Conservation (phyloP, 495 filamentous ascomycete genomes). For the Lasiosphaeriaceae sp. region DNA sequence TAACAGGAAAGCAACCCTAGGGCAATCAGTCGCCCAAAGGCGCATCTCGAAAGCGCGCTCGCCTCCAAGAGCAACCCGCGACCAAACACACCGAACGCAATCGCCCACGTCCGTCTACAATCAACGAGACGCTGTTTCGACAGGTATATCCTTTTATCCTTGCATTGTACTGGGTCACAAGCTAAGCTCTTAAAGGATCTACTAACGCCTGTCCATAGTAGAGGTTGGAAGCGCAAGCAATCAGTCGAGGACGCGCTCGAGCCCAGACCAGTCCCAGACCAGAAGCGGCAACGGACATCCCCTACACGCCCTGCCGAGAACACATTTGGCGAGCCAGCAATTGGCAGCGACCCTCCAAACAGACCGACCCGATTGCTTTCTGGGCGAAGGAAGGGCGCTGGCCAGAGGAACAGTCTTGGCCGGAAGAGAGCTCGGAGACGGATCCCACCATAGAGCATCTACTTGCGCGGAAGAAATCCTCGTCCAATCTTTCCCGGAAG, state of each 20-base stretch:
- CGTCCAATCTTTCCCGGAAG: background rate
- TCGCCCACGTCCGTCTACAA: too few relatives aligned
- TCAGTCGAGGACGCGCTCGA: constrained; percentile 7
- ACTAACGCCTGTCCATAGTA: constrained; percentile 5
- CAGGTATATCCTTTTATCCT: too few relatives aligned
- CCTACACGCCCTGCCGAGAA: too few relatives aligned
- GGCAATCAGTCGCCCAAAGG: constrained; percentile 4
- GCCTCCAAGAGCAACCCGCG: too few relatives aligned
- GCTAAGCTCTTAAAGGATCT: constrained; percentile 2
- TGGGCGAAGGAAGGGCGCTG: constrained; percentile 13
- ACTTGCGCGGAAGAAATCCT: constrained; percentile 3
- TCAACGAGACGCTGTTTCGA: too few relatives aligned
- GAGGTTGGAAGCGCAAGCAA: constrained; percentile 15
- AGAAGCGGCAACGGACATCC: constrained; percentile 8
- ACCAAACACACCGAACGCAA: too few relatives aligned
- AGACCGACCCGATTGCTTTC: constrained; percentile 11
- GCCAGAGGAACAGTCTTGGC: constrained; percentile 10
- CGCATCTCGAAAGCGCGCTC: too few relatives aligned
- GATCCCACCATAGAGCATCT: constrained; percentile 1
- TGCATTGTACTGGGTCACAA: too few relatives aligned
- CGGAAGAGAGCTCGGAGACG: constrained; percentile 8
- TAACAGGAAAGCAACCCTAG: background rate
- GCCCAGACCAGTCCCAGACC: constrained; percentile 6
- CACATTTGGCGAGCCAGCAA: constrained; percentile 8
- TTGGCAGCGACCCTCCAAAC: too few relatives aligned